Evolutionary conservation across 345 rosid species (phyloP), one percentile per base, ranked within the genome.

Genomic region (Hypericum perforatum): DNA sequence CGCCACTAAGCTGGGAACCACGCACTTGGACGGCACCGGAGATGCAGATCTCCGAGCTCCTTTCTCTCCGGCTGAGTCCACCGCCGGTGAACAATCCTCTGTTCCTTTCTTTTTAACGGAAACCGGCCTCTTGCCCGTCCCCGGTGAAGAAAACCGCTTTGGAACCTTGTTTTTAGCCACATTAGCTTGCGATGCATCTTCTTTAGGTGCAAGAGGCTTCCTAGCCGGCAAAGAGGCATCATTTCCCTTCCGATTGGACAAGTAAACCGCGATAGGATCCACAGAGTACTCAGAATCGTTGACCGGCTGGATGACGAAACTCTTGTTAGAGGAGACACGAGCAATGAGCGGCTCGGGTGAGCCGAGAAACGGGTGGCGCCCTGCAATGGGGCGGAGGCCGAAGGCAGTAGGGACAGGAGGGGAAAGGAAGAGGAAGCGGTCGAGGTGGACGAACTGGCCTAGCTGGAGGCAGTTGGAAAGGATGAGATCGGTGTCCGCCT

Each of bases 391-490:
- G 15, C 95, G 94, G 59, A 92, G 76, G 11, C 88, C 94, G 55
- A 70, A 66, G 45, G 74, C 95, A 56, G 79, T 77, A 9, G 95
- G 98, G 57, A 91, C 78, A 2, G 32, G 32, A 22, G 96, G 98
- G n/a, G 88, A 73, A 29, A 80, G 75, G 55, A 87, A 78, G 29
- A 81, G 72, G 64, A 92, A 79, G 59, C 96, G 95, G 38, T 87
- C 98, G 0, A 87, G 74, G 71, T 85, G 75, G 43, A 85, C 88
- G 53, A 92, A 87, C 57, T 92, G 98, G 14, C 98, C 98, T n/a
- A 92, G 86, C 77, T 92, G 98, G 60, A 92, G 96, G 38, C 95
- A 82, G 65, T 87, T 92, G 58, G 69, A 69, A 66, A 92, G 94
- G 63, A 92, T 92, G 59, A 92, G 92, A 22, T 92, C 98, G 41